A percentile compares a stretch with the other conserved stretches of the same genome.
phyloP scores from a whole-genome alignment of 495 filamentous ascomycete genomes.

The Talaromyces nanjingensis region DNA sequence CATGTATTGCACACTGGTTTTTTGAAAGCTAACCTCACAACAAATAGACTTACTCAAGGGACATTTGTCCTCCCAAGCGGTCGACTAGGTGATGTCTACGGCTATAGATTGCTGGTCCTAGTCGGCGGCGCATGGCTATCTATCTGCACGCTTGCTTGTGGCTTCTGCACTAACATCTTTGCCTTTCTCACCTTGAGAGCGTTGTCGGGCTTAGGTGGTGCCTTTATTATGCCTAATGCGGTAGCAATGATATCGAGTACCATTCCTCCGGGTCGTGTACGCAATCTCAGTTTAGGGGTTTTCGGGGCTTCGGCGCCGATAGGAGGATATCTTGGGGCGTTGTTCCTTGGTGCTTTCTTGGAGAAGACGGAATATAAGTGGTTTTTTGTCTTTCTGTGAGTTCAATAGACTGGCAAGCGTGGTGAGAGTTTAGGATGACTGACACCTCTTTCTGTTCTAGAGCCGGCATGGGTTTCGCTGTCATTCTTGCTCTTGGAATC shows the following conservation, averaged over 20 bases:
- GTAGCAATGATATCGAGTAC: constrained; percentile 40
- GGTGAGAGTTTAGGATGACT: not conserved
- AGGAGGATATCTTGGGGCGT: constrained; percentile 35
- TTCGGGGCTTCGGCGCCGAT: constrained; percentile 45
- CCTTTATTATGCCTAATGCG: constrained; percentile 40
- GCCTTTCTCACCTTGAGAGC: constrained; percentile 33
- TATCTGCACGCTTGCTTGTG: constrained; percentile 29
- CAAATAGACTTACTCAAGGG: constrained; percentile 36
- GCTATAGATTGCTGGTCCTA: constrained; percentile 38
- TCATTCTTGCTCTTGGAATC: constrained; percentile 23
- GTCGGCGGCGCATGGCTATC: constrained; percentile 31
- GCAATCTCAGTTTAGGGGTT: constrained; percentile 43
- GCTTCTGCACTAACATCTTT: constrained; percentile 36
- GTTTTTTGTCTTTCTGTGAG: constrained; percentile 44
- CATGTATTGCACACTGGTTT: not conserved
- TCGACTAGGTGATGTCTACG: constrained; percentile 42
- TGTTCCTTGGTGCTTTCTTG: constrained; percentile 37
- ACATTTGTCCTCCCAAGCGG: constrained; percentile 43
- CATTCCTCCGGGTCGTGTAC: constrained; percentile 34
- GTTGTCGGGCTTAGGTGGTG: constrained; percentile 36
- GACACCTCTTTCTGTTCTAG: constrained; percentile 11
- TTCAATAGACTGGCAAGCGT: not conserved
- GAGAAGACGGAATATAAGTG: constrained; percentile 39
- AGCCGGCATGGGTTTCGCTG: constrained; percentile 26
- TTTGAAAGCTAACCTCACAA: not conserved